phyloP scores from a whole-genome alignment of 2,329 filamentous ascomycete genomes.

The Pestalotiopsis sp. region DNA sequence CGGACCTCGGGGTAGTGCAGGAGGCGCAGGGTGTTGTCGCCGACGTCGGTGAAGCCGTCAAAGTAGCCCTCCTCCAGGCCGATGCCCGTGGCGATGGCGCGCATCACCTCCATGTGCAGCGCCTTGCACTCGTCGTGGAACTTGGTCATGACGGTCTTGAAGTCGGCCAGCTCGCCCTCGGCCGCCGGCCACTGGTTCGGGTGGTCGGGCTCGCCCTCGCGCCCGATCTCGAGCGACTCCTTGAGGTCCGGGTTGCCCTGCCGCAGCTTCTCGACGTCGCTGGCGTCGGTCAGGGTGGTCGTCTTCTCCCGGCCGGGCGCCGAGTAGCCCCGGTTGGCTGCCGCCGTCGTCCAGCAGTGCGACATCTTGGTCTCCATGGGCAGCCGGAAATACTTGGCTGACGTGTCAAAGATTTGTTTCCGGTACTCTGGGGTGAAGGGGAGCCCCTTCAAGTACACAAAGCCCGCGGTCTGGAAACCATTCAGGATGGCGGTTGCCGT shows the following conservation, averaged over 20 bases:
- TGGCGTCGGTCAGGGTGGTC: constrained; percentile 51
- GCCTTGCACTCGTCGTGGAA: constrained; percentile 77
- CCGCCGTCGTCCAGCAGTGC: constrained; percentile 69
- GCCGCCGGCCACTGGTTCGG: constrained; percentile 77
- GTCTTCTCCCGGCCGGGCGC: constrained; percentile 71
- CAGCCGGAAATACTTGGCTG: constrained; percentile 70
- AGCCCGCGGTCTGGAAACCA: constrained; percentile 84
- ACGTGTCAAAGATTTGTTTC: constrained; percentile 63
- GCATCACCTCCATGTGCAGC: constrained; percentile 78
- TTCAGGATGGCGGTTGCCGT: constrained; percentile 72
- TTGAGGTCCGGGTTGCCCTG: constrained; percentile 63
- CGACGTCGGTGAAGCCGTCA: constrained; percentile 68
- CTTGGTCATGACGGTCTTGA: constrained; percentile 69
- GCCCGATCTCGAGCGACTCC: constrained; percentile 65
- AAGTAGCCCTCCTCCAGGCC: constrained; percentile 72
- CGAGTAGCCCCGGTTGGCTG: constrained; percentile 74
- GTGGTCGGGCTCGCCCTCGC: constrained; percentile 55
- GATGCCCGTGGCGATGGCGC: constrained; percentile 81
- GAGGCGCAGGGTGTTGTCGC: constrained; percentile 71
- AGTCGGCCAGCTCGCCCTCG: constrained; percentile 54
- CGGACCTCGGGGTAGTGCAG: constrained; percentile 74
- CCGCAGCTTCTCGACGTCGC: constrained; percentile 59
- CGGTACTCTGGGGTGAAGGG: constrained; percentile 64
- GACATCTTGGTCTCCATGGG: constrained; percentile 62
- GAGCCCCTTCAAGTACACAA: constrained; percentile 85